phyloP scores from a whole-genome alignment of 1,139 yeast genomes.

The Hanseniaspora uvarum region DNA sequence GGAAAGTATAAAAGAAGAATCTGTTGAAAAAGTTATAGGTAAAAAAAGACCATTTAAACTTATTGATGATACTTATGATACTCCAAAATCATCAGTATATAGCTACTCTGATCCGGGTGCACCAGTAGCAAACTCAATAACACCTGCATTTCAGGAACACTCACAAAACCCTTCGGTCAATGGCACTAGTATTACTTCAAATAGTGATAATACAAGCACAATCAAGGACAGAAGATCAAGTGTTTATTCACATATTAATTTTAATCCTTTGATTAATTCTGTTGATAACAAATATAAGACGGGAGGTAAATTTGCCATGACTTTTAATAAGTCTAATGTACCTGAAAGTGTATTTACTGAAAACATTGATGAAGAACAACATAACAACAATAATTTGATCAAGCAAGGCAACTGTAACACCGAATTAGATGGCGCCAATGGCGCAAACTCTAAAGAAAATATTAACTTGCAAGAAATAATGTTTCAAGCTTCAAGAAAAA shows the following conservation, averaged over 20 bases:
- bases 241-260: conserved; percentile 67
- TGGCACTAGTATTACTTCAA: not conserved
- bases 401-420: conserved; percentile 29
- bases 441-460: conserved; percentile 27
- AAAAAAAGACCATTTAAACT: conserved; percentile 7
- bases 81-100: not conserved
- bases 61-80: not conserved
- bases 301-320: conserved; percentile 74
- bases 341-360: conserved; percentile 6
- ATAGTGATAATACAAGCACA: conserved; percentile 38
- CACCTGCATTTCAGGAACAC: conserved; percentile 1
- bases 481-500: conserved; percentile 9
- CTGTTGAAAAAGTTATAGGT: conserved; percentile 15
- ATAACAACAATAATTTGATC: conserved; percentile 18
- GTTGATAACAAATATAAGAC: conserved; percentile 74
- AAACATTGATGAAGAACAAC: not conserved
- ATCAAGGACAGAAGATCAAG: conserved; percentile 45
- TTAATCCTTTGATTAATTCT: conserved; percentile 67
- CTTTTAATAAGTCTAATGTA: conserved; percentile 20
- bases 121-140: conserved; percentile 42
- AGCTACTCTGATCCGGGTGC: conserved; percentile 76
- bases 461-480: conserved; percentile 21
- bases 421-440: conserved; percentile 31
- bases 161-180: not conserved
- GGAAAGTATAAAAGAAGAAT: conserved; percentile 19